phyloP scores from a whole-genome alignment of 164 flowering plant genomes.

The Sedum album region DNA sequence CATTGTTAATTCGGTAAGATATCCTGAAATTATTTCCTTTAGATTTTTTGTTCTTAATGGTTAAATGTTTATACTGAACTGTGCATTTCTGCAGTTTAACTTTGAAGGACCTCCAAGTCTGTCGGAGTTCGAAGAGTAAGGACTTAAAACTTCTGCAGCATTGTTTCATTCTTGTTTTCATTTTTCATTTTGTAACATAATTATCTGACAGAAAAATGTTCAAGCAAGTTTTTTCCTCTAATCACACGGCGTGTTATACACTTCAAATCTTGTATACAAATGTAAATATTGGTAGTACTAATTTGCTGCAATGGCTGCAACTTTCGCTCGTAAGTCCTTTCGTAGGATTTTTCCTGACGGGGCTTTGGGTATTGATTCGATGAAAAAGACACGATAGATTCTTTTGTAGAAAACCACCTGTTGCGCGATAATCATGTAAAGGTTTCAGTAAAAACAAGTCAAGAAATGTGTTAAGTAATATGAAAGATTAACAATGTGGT shows the following conservation, averaged over 20 bases:
- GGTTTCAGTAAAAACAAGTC: background rate
- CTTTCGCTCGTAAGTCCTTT: constrained; percentile 65
- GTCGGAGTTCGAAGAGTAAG: background rate
- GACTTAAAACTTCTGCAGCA: background rate
- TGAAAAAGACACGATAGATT: constrained; percentile 56
- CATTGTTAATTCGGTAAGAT: constrained; percentile 1
- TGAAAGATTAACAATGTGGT: background rate
- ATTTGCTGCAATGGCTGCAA: constrained; percentile 20
- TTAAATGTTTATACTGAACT: too few species aligned
- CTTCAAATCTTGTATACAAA: background rate
- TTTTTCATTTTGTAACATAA: background rate
- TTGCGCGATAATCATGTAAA: background rate
- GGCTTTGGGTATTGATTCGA: constrained; percentile 69
- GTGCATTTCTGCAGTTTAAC: background rate
- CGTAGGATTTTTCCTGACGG: constrained; percentile 76
- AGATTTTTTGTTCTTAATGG: background rate
- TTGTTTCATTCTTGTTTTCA: background rate
- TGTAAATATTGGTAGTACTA: background rate
- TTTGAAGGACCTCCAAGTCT: background rate
- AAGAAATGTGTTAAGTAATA: background rate
- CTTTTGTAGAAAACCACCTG: constrained; percentile 88
- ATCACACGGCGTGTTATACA: background rate
- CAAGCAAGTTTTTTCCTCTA: background rate
- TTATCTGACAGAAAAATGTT: background rate
- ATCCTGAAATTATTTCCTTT: background rate